Base-by-base conservation (phyloP, 1,284 basidiomycete genomes). In the Naganishia albida region DNA sequence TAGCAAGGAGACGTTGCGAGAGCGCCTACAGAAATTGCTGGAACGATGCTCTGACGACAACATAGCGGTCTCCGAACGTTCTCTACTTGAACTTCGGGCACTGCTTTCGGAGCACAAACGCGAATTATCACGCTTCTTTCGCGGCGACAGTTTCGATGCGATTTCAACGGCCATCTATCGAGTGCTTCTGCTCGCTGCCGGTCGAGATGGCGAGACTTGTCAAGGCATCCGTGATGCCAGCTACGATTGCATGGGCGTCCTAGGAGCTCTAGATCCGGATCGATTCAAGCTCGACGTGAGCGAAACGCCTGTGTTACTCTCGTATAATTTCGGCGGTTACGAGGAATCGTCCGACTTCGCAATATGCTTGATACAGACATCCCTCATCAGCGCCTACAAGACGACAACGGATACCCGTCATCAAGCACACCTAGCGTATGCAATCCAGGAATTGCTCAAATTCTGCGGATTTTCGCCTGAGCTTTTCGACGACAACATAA, bases 201-300 rank as follows among this genome's bases (percentile, higher is more conserved):
- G 86, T 51, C 85, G 91, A 15, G 91, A 94, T 69, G 88, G 85
- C 7, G 85, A 85, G 2, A 68, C 72, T 25, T 75, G 77, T 69
- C 87, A 92, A 64, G 74, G 83, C 7, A 74, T 93, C 43, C 85
- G 86, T 20, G 80, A 86, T 48, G 77, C 90, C 20, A 87, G 90
- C 0, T 93, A 90, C 73, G 91, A 96, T 73, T 97, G 93, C 75
- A 86, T 99, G 57, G 93, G 95, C 0, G 85, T 91, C n/a, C 79
- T 99, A 4, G 96, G 96, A 7, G 96, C 96, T 1, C 84, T 96
- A 20, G 96, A 99, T 78, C 94, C 96, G 0, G 96, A 99, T 80
- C 86, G 96, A 64, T 89, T 92, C 73, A 62, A 57, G 30, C 52
- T 65, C 16, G 56, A 59, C n/a, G 28, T 52, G n/a, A 60, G 52